phyloP scores from a whole-genome alignment of 176 grass and related monocot genomes.

The Poa pratensis region DNA sequence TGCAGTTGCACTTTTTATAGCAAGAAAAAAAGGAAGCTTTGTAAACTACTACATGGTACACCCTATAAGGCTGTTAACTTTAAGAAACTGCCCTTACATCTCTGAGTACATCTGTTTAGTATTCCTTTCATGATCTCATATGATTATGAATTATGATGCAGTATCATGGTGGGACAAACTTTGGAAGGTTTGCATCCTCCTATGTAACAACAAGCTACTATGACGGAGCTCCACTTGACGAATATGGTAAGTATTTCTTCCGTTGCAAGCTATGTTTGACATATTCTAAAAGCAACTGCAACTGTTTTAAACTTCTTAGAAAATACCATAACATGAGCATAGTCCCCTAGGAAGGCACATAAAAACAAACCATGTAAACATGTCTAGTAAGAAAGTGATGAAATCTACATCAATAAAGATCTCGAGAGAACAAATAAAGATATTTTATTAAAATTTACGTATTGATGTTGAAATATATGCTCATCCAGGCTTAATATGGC shows the following conservation, averaged over 20 bases:
- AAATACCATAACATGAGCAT: background rate
- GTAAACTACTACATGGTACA: constrained; percentile 85
- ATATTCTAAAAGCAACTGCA: background rate
- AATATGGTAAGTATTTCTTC: constrained; percentile 58
- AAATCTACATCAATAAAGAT: background rate
- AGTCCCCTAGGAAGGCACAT: background rate
- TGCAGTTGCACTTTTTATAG: constrained; percentile 61
- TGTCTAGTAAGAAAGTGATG: background rate
- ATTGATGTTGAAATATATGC: constrained; percentile 12
- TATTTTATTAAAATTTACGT: background rate
- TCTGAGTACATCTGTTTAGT: background rate
- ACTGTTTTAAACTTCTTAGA: background rate
- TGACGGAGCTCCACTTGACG: constrained; percentile 74
- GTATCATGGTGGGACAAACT: constrained; percentile 83
- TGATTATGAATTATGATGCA: constrained; percentile 37
- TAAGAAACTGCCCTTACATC: background rate
- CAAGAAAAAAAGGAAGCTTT: constrained; percentile 71
- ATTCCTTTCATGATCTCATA: constrained; percentile 20
- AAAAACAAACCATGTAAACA: background rate
- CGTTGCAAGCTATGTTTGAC: background rate
- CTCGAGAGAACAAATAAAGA: background rate
- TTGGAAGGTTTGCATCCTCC: constrained; percentile 65
- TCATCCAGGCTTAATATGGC: constrained; percentile 73
- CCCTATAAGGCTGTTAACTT: constrained; percentile 14
- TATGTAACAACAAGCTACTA: constrained; percentile 71